These are phyloP conservation scores for Cladophialophora carrionii DNA, from an alignment of 2,329 filamentous ascomycete species.

Conservation along the genomic window DNA sequence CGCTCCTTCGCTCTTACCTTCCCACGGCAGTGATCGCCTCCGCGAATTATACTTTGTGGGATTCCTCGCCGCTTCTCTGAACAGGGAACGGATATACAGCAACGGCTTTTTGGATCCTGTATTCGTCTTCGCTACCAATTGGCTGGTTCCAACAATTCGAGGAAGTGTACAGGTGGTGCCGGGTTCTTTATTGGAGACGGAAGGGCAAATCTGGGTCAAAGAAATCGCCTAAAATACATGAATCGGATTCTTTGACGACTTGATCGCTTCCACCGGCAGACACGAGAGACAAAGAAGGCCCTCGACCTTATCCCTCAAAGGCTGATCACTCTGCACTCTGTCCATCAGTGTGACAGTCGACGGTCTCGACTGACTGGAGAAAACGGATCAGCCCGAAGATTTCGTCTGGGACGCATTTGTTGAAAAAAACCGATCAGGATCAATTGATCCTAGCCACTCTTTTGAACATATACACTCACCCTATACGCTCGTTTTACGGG, in stretches of 20 bases:
- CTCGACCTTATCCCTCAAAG: background rate
- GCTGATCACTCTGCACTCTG: constrained; percentile 1
- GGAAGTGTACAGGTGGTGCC: constrained; percentile 14
- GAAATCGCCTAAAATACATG: constrained; percentile 25
- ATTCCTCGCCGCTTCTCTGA: background rate
- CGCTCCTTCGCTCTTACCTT: constrained; percentile 24
- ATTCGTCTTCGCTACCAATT: constrained; percentile 31
- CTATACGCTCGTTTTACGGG: constrained; percentile 33
- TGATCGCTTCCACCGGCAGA: constrained; percentile 13
- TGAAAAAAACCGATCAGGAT: constrained; percentile 24
- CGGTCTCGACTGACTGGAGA: constrained; percentile 3
- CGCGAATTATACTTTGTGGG: background rate
- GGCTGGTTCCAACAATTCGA: constrained; percentile 33
- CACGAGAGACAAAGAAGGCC: constrained; percentile 20
- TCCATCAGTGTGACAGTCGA: background rate
- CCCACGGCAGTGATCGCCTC: background rate
- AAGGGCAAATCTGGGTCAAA: constrained; percentile 31
- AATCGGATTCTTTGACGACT: constrained; percentile 14
- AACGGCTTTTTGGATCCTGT: constrained; percentile 13
- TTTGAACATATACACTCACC: constrained; percentile 33
- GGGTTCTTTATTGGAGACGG: constrained; percentile 26
- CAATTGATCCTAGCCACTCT: constrained; percentile 37
- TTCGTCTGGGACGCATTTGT: constrained; percentile 19
- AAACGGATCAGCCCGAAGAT: constrained; percentile 9
- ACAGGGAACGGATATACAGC: background rate